Evolutionary conservation across 148 eudicot species (phyloP).

Genomic region (Camellia lanceoleosa): DNA sequence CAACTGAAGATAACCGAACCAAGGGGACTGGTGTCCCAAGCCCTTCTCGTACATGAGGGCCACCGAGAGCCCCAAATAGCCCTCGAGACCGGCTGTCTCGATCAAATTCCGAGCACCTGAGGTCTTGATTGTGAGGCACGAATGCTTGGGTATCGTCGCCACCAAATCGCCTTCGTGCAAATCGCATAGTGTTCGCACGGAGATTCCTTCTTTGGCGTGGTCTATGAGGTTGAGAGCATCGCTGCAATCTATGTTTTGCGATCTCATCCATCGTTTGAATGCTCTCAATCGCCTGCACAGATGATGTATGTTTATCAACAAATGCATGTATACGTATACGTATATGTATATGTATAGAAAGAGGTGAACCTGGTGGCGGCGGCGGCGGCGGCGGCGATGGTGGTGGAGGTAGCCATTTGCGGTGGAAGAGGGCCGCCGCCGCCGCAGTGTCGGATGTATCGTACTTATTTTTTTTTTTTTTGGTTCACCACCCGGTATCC

Average conservation of each 20-base stretch:
- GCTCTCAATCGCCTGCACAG: constrained; percentile 53
- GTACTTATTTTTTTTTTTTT: no score
- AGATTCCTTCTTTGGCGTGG: constrained; percentile 31
- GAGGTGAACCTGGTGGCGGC: constrained; percentile 3
- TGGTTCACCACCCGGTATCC: no score
- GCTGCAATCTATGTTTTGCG: constrained; percentile 46
- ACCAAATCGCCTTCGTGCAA: constrained; percentile 63
- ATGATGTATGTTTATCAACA: neutral
- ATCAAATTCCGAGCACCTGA: constrained; percentile 54
- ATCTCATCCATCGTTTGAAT: constrained; percentile 81
- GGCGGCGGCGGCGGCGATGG: neutral
- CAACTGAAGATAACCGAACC: constrained; percentile 72
- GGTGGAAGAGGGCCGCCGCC: neutral
- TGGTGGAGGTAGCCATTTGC: constrained; percentile 7
- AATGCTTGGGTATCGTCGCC: constrained; percentile 68
- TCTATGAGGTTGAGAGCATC: constrained; percentile 54
- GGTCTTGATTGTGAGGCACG: constrained; percentile 68
- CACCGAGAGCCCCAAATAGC: constrained; percentile 53
- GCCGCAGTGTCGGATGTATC: neutral
- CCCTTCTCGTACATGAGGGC: constrained; percentile 88
- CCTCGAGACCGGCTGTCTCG: constrained; percentile 52
- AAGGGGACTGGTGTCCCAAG: constrained; percentile 54
- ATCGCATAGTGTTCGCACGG: constrained; percentile 48
- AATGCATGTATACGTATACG: neutral
- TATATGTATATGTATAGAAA: neutral